Percentiles rank a stretch among this genome's conserved stretches.
These are phyloP conservation scores for Schizophyllum commune DNA, from an alignment of 1,284 basidiomycete species.

Conservation along the genomic window DNA sequence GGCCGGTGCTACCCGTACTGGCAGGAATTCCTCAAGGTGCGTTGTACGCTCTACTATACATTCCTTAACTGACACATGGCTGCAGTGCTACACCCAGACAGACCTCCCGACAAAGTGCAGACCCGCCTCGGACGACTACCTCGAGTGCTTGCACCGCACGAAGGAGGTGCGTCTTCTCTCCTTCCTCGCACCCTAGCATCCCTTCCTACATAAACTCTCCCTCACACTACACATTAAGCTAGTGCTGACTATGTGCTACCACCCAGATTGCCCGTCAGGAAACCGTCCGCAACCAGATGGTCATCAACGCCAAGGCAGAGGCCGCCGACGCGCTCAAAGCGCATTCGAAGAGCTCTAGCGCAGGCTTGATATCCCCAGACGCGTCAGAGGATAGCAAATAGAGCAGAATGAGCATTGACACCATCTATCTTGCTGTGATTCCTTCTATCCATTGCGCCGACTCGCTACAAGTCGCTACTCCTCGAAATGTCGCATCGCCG, in stretches of 20 bases:
- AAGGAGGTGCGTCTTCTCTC: slow-evolving; percentile 12
- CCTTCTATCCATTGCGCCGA: too few relatives aligned
- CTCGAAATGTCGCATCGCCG: too few relatives aligned
- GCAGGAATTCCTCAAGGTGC: slow-evolving; percentile 12
- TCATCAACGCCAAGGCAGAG: not conserved
- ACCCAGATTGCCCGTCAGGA: not conserved
- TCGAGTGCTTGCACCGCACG: slow-evolving; percentile 12
- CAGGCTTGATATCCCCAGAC: not conserved
- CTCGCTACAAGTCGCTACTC: too few relatives aligned
- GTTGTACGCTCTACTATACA: not conserved
- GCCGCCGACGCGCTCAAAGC: not conserved
- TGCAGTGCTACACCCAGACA: slow-evolving; percentile 10
- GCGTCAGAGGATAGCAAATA: not conserved
- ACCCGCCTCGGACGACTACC: slow-evolving; percentile 9
- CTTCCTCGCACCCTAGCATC: too few relatives aligned
- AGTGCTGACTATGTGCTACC: not conserved
- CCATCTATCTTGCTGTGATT: too few relatives aligned
- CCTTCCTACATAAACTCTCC: too few relatives aligned
- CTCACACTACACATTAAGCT: too few relatives aligned
- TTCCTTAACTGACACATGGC: not conserved
- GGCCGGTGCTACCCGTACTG: slow-evolving; percentile 12
- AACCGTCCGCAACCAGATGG: not conserved
- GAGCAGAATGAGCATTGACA: not conserved
- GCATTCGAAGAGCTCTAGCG: not conserved
- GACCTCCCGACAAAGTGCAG: slow-evolving; percentile 2